A percentile compares a stretch with the other conserved stretches of the same genome.
Conservation (phyloP, 1,139 yeast species). For the Suhomyces kunorum region DNA sequence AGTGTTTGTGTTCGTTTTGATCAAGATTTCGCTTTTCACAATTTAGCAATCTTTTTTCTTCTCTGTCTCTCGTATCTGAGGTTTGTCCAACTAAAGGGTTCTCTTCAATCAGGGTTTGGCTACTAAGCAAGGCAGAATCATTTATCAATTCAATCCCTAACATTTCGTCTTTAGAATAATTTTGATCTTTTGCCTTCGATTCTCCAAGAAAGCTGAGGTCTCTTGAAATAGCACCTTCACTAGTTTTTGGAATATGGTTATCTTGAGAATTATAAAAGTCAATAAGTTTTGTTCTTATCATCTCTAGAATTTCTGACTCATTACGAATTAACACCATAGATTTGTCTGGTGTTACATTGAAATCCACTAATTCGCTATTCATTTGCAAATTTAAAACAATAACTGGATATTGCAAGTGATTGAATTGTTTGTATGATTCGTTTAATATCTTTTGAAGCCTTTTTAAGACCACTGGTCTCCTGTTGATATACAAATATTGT, state of each 20-base stretch:
- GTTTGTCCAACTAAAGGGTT: too few species aligned
- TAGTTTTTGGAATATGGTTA: constrained; percentile 39
- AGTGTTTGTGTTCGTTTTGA: too few species aligned
- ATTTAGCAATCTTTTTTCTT: too few species aligned
- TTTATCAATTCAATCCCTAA: too few species aligned
- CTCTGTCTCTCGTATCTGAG: too few species aligned
- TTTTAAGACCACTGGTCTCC: constrained; percentile 68
- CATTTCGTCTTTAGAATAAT: not conserved
- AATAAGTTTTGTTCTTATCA: constrained; percentile 43
- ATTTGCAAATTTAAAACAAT: constrained; percentile 61
- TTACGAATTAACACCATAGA: constrained; percentile 67
- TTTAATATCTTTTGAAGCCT: constrained; percentile 60
- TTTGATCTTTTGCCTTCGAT: too few species aligned
- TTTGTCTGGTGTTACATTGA: constrained; percentile 92
- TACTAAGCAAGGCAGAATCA: too few species aligned
- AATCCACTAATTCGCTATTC: constrained; percentile 59
- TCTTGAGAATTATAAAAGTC: constrained; percentile 49
- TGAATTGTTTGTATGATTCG: constrained; percentile 71
- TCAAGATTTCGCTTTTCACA: too few species aligned
- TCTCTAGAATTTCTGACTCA: constrained; percentile 59
- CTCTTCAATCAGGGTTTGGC: too few species aligned
- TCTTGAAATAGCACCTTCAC: too few species aligned
- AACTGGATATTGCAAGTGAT: constrained; percentile 75
- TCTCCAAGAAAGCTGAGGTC: too few species aligned
- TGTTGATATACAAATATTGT: constrained; percentile 72